These are phyloP conservation scores for Agaricus subrufescens DNA, from an alignment of 768 basidiomycete species.

Conservation along the genomic window DNA sequence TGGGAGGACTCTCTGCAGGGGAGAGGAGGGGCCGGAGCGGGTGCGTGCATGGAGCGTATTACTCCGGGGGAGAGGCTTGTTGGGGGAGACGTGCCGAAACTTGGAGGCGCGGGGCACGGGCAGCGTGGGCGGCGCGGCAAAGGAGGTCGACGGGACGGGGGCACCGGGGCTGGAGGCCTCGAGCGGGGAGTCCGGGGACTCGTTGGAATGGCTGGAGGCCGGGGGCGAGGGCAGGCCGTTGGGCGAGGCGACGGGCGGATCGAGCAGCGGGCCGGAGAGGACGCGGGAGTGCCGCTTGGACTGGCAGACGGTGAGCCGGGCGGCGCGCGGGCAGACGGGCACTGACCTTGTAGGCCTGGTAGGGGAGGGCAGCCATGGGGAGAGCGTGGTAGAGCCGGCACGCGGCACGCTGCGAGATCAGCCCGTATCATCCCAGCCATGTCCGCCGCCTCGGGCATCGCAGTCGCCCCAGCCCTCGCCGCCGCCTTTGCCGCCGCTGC, in stretches of 20 bases:
- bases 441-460: constrained; percentile 74
- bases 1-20: constrained; percentile 8
- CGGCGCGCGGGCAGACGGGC: constrained; percentile 3
- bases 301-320: constrained; percentile 20
- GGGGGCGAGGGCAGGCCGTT: constrained; percentile 25
- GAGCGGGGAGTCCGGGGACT: constrained; percentile 3
- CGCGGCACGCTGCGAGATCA: constrained; percentile 20
- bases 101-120: constrained; percentile 40
- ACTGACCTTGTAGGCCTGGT: constrained; percentile 48
- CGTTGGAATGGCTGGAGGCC: constrained; percentile 16
- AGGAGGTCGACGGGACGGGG: constrained; percentile 2
- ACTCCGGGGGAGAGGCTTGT: constrained; percentile 32
- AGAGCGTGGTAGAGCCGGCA: constrained; percentile 17
- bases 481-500: constrained; percentile 55
- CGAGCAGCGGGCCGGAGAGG: constrained; percentile 21
- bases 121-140: not conserved
- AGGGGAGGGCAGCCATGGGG: constrained; percentile 29
- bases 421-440: constrained; percentile 31
- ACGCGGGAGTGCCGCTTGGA: constrained; percentile 45
- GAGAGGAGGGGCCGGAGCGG: constrained; percentile 20
- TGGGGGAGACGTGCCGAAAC: constrained; percentile 27
- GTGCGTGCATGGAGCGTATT: constrained; percentile 18
- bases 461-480: constrained; percentile 52
- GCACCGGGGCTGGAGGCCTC: not conserved
- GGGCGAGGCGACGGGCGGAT: constrained; percentile 15